Conservation (phyloP, 176 grass and related monocot species). For the Bolboschoenus planiculmis region DNA sequence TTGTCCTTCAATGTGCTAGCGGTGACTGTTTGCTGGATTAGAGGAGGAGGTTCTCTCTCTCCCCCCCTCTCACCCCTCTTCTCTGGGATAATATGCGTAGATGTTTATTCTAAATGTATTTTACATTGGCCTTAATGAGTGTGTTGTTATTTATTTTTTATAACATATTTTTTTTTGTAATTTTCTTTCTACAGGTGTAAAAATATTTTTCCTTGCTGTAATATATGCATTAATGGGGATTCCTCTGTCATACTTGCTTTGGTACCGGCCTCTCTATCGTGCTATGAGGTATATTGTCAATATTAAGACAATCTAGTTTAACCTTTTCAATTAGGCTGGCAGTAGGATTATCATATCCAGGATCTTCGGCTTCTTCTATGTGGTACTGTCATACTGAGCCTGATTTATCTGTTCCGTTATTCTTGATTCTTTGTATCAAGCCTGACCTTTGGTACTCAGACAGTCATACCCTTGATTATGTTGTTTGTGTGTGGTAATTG, state of each 20-base stretch:
- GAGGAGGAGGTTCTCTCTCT: constrained; percentile 69
- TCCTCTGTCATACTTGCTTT: constrained; percentile 84
- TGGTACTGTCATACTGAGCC: background rate
- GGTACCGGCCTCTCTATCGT: constrained; percentile 87
- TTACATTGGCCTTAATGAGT: background rate
- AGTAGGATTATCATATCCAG: background rate
- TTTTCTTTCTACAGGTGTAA: constrained; percentile 46
- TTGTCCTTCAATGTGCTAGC: constrained; percentile 83
- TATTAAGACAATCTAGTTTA: background rate
- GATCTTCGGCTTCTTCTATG: background rate
- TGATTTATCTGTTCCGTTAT: background rate
- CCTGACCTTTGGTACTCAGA: background rate
- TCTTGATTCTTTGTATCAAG: background rate
- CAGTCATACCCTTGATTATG: constrained; percentile 9
- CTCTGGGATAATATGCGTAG: background rate
- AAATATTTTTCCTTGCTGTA: constrained; percentile 83
- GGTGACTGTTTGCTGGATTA: constrained; percentile 85
- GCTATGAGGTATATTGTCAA: constrained; percentile 62
- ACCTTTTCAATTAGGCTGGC: background rate
- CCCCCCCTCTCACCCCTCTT: background rate
- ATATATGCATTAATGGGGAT: constrained; percentile 87
- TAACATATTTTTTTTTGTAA: background rate
- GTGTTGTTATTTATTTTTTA: background rate
- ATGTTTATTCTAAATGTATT: constrained; percentile 10
- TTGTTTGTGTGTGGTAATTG: background rate